phyloP scores from a whole-genome alignment of 371 early-diverging fungal species.

The Phascolomyces articulosus region DNA sequence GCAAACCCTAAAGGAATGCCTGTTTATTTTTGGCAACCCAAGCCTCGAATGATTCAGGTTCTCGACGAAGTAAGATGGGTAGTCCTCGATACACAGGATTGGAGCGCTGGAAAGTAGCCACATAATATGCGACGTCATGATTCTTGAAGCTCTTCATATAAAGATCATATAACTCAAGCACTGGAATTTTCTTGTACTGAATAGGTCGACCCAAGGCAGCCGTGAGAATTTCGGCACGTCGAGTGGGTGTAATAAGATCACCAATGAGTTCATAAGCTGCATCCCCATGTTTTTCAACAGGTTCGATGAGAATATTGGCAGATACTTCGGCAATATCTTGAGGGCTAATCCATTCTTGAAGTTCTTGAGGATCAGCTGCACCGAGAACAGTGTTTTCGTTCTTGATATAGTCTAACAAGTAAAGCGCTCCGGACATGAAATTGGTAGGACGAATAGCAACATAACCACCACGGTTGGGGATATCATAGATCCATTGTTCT shows the following conservation, averaged over 20 bases:
- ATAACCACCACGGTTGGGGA: not conserved
- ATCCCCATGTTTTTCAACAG: constrained; percentile 21
- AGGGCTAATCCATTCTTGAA: constrained; percentile 18
- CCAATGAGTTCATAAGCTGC: constrained; percentile 19
- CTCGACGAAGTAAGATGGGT: constrained; percentile 9
- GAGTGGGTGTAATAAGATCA: constrained; percentile 1
- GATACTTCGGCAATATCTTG: constrained; percentile 18
- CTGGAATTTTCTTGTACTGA: constrained; percentile 11
- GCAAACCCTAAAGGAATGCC: not conserved
- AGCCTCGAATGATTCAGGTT: constrained; percentile 10
- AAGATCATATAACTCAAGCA: not conserved
- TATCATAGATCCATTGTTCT: not conserved
- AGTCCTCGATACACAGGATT: not conserved
- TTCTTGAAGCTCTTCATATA: not conserved
- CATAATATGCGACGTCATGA: not conserved
- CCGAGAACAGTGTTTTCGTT: constrained; percentile 8
- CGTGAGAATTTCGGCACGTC: constrained; percentile 18
- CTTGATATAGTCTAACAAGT: not conserved
- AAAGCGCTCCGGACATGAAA: constrained; percentile 26
- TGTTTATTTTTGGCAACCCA: not conserved
- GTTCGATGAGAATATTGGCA: constrained; percentile 12
- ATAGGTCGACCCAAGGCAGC: constrained; percentile 5
- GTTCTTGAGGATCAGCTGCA: not conserved
- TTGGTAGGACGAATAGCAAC: constrained; percentile 36
- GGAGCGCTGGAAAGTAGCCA: not conserved